These are phyloP conservation scores for Salmacisia buchloeana DNA, from an alignment of 1,284 basidiomycete species.

Conservation along the genomic window DNA sequence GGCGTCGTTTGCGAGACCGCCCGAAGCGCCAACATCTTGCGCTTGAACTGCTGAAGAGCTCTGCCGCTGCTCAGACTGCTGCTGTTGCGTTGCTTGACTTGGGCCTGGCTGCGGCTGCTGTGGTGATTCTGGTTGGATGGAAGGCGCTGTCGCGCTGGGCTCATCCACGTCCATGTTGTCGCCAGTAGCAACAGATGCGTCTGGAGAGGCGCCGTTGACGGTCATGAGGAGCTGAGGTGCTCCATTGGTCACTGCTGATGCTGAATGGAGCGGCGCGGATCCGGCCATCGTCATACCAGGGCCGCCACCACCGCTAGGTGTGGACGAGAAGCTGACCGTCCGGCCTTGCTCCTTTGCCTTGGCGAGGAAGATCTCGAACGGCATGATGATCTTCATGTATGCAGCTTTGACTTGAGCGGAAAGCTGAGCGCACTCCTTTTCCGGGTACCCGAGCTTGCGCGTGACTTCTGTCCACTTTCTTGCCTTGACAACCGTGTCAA, in stretches of 20 bases:
- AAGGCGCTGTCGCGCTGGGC: neutral
- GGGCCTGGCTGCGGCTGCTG: too few relatives aligned
- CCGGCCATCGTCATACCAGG: neutral
- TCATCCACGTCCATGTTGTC: neutral
- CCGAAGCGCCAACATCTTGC: too few relatives aligned
- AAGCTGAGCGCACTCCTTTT: conserved; percentile 59
- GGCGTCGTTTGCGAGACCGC: too few relatives aligned
- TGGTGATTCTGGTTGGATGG: neutral
- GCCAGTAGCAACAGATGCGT: neutral
- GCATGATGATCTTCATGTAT: conserved; percentile 82
- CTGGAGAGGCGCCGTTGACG: conserved; percentile 1
- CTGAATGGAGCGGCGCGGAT: neutral
- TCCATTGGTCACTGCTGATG: neutral
- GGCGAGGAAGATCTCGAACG: conserved; percentile 79
- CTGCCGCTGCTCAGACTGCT: too few relatives aligned
- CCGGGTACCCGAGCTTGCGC: conserved; percentile 70
- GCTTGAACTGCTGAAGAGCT: too few relatives aligned
- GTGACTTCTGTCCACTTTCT: conserved; percentile 84
- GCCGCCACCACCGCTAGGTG: neutral
- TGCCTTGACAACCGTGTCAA: conserved; percentile 67
- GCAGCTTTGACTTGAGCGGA: conserved; percentile 83
- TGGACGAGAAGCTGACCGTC: neutral
- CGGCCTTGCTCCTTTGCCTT: conserved; percentile 51
- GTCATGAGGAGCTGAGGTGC: neutral
- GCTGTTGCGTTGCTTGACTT: too few relatives aligned